phyloP scores from a whole-genome alignment of 2,329 filamentous ascomycete species.

The Torrubiellomyces zombiae region DNA sequence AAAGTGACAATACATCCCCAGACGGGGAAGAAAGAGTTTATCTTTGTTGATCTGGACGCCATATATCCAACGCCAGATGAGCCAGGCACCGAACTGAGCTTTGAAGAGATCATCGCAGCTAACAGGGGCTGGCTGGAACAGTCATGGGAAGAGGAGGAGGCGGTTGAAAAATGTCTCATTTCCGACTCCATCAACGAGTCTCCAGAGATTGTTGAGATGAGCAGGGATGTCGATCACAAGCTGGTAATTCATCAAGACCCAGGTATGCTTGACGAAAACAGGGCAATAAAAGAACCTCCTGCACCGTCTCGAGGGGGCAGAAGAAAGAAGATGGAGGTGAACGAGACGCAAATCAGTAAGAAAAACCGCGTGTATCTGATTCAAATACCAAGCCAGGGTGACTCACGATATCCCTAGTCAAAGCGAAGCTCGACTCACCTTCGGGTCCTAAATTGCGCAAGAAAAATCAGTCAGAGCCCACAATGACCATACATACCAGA shows the following conservation, averaged over 20 bases:
- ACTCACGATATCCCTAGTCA: conserved; percentile 51
- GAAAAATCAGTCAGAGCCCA: conserved; percentile 64
- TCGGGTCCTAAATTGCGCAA: conserved; percentile 70
- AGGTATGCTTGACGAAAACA: conserved; percentile 42
- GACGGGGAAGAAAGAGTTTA: conserved; percentile 68
- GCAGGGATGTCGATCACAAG: conserved; percentile 17
- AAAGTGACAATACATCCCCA: conserved; percentile 71
- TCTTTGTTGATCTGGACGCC: conserved; percentile 72
- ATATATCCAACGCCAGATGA: conserved; percentile 67
- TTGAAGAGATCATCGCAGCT: conserved; percentile 77
- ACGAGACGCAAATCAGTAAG: conserved; percentile 85
- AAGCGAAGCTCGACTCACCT: conserved; percentile 83
- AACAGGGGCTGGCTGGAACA: conserved; percentile 52
- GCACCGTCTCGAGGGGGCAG: conserved; percentile 32
- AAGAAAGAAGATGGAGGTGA: conserved; percentile 73
- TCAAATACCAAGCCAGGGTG: no score
- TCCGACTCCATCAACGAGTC: conserved; percentile 11
- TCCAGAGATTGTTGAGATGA: conserved; percentile 16
- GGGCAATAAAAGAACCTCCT: conserved; percentile 27
- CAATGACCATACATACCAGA: conserved; percentile 92
- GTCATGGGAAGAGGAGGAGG: conserved; percentile 34
- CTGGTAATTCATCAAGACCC: conserved; percentile 26
- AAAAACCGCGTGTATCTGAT: not conserved
- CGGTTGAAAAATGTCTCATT: conserved; percentile 16
- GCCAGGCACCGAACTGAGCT: conserved; percentile 61